phyloP scores from a whole-genome alignment of 805 yeast species.

The Metschnikowia matae region DNA sequence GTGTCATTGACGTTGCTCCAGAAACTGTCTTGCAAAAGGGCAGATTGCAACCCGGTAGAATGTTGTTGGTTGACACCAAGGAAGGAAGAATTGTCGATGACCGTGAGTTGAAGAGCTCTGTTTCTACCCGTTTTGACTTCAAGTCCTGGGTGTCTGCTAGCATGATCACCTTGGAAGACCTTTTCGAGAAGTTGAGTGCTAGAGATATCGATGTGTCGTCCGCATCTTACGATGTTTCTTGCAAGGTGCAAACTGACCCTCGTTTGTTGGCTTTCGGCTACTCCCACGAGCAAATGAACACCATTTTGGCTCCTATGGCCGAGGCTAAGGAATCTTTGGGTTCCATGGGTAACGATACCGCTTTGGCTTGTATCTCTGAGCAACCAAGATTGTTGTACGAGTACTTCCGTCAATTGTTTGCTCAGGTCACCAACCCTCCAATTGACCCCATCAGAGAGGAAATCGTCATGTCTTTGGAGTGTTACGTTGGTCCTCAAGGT shows the following conservation, averaged over 20 bases:
- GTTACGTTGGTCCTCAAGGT: slow-evolving; percentile 98
- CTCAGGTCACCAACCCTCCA: slow-evolving; percentile 98
- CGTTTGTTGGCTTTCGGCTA: slow-evolving; percentile 84
- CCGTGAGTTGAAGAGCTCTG: slow-evolving; percentile 74
- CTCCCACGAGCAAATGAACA: slow-evolving; percentile 86
- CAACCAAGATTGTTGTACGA: slow-evolving; percentile 90
- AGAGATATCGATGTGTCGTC: slow-evolving; percentile 26
- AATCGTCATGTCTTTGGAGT: slow-evolving; percentile 94
- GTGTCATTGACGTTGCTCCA: slow-evolving; percentile 87
- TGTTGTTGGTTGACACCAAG: slow-evolving; percentile 91
- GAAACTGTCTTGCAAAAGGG: slow-evolving; percentile 85
- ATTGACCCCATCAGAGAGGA: slow-evolving; percentile 97
- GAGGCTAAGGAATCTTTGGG: slow-evolving; percentile 94
- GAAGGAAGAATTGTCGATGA: slow-evolving; percentile 93
- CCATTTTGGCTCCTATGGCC: slow-evolving; percentile 92
- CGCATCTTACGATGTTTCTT: slow-evolving; percentile 12
- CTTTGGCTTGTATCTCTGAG: slow-evolving; percentile 89
- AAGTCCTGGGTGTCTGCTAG: slow-evolving; percentile 90
- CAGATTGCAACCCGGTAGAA: slow-evolving; percentile 91
- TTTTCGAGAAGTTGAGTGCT: slow-evolving; percentile 53
- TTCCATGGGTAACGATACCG: slow-evolving; percentile 97
- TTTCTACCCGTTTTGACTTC: slow-evolving; percentile 83
- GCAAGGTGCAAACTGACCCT: slow-evolving; percentile 72
- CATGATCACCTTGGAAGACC: slow-evolving; percentile 77
- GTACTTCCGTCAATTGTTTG: slow-evolving; percentile 92